phyloP scores from a whole-genome alignment of 179 eudicot species.

The Sideroxylon spinosum region DNA sequence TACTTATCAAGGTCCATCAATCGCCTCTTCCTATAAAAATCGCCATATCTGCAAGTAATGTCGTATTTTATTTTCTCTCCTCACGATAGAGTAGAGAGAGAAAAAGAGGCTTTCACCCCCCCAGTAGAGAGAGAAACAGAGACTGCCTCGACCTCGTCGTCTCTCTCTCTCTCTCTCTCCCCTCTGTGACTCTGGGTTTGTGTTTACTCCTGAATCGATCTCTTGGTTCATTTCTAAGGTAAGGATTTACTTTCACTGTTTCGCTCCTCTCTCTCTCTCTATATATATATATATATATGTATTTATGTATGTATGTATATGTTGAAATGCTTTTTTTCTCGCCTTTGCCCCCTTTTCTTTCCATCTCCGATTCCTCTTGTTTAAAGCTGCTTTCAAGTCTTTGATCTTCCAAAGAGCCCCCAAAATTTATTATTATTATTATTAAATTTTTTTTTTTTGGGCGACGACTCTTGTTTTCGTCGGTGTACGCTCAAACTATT shows the following conservation, averaged over 20 bases:
- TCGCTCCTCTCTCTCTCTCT: conserved; percentile 12
- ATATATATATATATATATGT: conserved; percentile 12
- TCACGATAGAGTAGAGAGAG: conserved; percentile 33
- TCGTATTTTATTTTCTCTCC: conserved; percentile 20
- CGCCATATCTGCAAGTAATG: conserved; percentile 31
- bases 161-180: conserved; percentile 21
- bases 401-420: conserved; percentile 29
- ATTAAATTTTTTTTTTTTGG: no score
- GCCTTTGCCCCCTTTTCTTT: conserved; percentile 22
- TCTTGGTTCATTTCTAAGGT: conserved; percentile 20
- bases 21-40: conserved; percentile 38
- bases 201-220: conserved; percentile 24
- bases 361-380: conserved; percentile 41
- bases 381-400: conserved; percentile 44
- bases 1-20: conserved; percentile 16
- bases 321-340: conserved; percentile 16
- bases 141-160: conserved; percentile 17
- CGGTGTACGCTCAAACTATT: conserved; percentile 22
- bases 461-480: conserved; percentile 10
- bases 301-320: conserved; percentile 13
- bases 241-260: conserved; percentile 9
- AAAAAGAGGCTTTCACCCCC: background rate
- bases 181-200: background rate
- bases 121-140: conserved; percentile 13
- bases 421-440: conserved; percentile 8